A percentile compares a stretch with the other conserved stretches of the same genome.
Evolutionary conservation across 768 basidiomycete species (phyloP).

Genomic region (Trichaptum fuscoviolaceum): DNA sequence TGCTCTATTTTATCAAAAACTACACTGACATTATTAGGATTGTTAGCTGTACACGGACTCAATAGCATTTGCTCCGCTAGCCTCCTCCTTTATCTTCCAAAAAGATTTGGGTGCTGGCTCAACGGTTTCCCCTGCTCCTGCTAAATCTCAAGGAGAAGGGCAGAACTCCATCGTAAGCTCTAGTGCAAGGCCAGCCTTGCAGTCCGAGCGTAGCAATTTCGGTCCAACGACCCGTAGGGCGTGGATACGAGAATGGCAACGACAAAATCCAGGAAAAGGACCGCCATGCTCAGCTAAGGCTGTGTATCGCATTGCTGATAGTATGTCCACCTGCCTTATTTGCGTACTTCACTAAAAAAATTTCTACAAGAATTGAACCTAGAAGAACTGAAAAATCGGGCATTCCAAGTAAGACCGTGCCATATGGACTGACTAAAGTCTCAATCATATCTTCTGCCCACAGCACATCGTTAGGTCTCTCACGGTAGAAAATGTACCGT

Average conservation of each 20-base stretch:
- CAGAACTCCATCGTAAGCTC: background rate
- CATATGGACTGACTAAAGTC: background rate
- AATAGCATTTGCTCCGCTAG: constrained; percentile 78
- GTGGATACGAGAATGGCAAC: constrained; percentile 72
- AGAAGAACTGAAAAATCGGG: constrained; percentile 64
- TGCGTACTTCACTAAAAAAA: constrained; percentile 4
- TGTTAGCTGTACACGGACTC: constrained; percentile 77
- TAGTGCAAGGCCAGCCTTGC: constrained; percentile 4
- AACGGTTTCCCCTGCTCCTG: background rate
- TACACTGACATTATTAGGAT: constrained; percentile 2
- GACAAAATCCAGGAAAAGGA: constrained; percentile 53
- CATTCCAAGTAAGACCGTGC: constrained; percentile 41
- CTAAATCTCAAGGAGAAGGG: constrained; percentile 1
- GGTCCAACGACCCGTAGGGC: constrained; percentile 43
- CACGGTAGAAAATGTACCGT: constrained; percentile 74
- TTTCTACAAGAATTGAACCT: constrained; percentile 57
- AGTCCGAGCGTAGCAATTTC: constrained; percentile 14
- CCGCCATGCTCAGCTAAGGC: constrained; percentile 82
- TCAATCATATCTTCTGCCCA: background rate
- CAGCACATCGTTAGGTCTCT: constrained; percentile 76
- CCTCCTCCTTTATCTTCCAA: constrained; percentile 53
- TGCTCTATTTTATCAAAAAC: constrained; percentile 7
- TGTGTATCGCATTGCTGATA: constrained; percentile 76
- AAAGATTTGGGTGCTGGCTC: background rate
- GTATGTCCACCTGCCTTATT: constrained; percentile 36